Evolutionary conservation across 768 basidiomycete species (phyloP).

Genomic region (Lactarius psammicola): DNA sequence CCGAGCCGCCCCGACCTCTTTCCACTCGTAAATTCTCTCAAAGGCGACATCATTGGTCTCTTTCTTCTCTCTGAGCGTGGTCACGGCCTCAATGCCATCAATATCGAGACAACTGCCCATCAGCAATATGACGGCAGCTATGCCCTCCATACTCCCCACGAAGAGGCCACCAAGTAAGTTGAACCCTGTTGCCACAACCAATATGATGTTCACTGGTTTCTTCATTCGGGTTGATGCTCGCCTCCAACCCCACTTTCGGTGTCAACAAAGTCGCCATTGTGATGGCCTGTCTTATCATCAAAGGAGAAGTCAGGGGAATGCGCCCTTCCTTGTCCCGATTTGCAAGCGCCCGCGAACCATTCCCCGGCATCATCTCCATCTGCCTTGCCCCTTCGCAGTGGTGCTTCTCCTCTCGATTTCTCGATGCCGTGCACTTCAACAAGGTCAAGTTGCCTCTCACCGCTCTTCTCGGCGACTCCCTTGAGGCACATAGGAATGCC

Average conservation of each 20-base stretch:
- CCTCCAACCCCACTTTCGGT: constrained; percentile 51
- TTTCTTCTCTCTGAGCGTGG: constrained; percentile 43
- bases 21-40: constrained; percentile 49
- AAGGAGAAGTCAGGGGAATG: constrained; percentile 49
- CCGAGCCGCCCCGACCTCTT: constrained; percentile 49
- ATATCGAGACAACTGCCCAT: constrained; percentile 61
- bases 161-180: constrained; percentile 58
- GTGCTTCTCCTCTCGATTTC: constrained; percentile 54
- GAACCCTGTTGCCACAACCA: not conserved
- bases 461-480: constrained; percentile 45
- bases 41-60: constrained; percentile 46
- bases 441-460: constrained; percentile 50
- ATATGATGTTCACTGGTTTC: constrained; percentile 13
- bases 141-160: constrained; percentile 53
- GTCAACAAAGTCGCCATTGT: constrained; percentile 56
- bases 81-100: constrained; percentile 58
- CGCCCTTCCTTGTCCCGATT: constrained; percentile 55
- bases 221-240: constrained; percentile 53
- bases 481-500: constrained; percentile 40
- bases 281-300: constrained; percentile 54
- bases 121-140: constrained; percentile 46
- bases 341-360: constrained; percentile 55
- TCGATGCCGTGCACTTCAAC: constrained; percentile 55
- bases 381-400: constrained; percentile 49
- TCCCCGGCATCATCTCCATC: constrained; percentile 49